Evolutionary conservation across 2,329 filamentous ascomycete species (phyloP), one percentile per base, ranked within the genome.

Genomic region (Cyclaneusma minus): DNA sequence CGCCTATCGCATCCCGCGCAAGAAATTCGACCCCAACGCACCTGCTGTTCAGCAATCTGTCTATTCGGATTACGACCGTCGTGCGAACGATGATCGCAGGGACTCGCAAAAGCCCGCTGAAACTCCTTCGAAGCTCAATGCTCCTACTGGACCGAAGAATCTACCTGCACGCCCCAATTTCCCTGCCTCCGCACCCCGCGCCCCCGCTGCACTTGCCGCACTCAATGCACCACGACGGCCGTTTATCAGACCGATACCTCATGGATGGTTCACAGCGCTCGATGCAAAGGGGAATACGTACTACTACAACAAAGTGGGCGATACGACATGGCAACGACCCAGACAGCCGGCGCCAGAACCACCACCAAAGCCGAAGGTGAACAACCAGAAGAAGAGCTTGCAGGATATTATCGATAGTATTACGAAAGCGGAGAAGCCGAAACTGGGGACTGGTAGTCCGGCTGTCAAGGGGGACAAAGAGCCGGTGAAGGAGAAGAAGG

Each of bases 1-100:
- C 18, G 89, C 73, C 5, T 98, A 95, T 51, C 75, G 89, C 32
- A 98, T 98, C 44, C 83, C 83, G 19, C 71, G 87, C 30, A 81
- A 89, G 56, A 91, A 92, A 56, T 56, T 79, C 31, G 83, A 87
- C 45, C 73, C 76, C 14, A 73, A 71, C 36, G 67, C 60, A 24
- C 55, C 56, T 11, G 41, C 47, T 49, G 57, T 64, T 16, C 69
- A 68, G 38, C 61, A 66, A 14, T n/a, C n/a, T n/a, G n/a, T n/a
- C n/a, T n/a, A n/a, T n/a, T n/a, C n/a, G n/a, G n/a, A n/a, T n/a
- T 68, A 66, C 13, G 68, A 72, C 36, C 62, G 68, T 41, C 77
- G 78, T 29, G 73, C 78, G 30, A 64, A 66, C 25, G 68, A 71
- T 32, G 65, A 74, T 32, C 49, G 58, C 21, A 61, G 66, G 32